Conservation (phyloP, 495 filamentous ascomycete genomes). For the Penicillium pancosmium region DNA sequence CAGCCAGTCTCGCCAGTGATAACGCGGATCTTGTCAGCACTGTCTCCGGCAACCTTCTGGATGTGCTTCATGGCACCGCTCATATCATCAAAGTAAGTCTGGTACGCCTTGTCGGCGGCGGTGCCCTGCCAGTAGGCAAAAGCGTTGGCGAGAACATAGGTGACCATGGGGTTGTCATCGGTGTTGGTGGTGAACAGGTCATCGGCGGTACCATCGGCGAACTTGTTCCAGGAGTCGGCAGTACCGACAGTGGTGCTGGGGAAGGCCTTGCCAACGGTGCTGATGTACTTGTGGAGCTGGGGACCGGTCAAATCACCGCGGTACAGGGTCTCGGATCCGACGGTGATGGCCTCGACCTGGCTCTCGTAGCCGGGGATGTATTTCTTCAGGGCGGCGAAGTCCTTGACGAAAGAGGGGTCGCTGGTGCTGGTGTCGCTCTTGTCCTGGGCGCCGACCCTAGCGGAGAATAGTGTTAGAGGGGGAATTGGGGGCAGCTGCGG, state of each 20-base stretch:
- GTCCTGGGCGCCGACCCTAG: conserved; percentile 60
- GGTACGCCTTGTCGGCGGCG: conserved; percentile 60
- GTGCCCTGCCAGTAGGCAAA: conserved; percentile 85
- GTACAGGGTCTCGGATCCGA: conserved; percentile 79
- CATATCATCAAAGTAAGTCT: conserved; percentile 76
- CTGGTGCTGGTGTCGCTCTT: conserved; percentile 34
- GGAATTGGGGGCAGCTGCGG: background rate
- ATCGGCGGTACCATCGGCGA: conserved; percentile 71
- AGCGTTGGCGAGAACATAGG: conserved; percentile 76
- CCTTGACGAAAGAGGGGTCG: conserved; percentile 63
- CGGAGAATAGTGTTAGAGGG: background rate
- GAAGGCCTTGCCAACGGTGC: conserved; percentile 58
- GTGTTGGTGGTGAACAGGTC: conserved; percentile 56
- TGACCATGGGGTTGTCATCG: conserved; percentile 43
- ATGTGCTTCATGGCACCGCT: conserved; percentile 70
- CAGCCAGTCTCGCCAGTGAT: conserved; percentile 81
- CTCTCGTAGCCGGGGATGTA: conserved; percentile 55
- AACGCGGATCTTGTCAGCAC: conserved; percentile 59
- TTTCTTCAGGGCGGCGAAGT: conserved; percentile 61
- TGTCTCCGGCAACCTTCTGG: conserved; percentile 58
- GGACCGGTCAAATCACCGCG: conserved; percentile 68
- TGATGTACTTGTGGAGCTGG: conserved; percentile 64
- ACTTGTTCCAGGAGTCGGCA: conserved; percentile 84
- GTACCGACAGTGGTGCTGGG: conserved; percentile 67
- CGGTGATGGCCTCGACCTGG: conserved; percentile 72